These are phyloP conservation scores for Themeda triandra DNA, from an alignment of 176 grass and related monocot genomes.

Conservation along the genomic window DNA sequence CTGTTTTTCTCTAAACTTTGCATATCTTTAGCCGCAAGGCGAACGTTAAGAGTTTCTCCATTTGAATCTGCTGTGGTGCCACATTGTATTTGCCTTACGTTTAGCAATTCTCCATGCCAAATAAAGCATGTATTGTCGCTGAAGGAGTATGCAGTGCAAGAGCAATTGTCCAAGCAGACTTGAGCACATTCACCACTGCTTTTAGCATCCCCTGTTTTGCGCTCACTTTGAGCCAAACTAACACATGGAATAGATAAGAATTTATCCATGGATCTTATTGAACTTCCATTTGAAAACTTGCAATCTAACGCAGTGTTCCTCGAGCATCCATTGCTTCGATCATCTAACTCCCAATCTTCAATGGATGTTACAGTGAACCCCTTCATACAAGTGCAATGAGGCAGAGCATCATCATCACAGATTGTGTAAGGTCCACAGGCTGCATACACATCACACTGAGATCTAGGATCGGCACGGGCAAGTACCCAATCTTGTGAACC, in stretches of 20 bases:
- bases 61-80: background rate
- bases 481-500: background rate
- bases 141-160: background rate
- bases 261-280: background rate
- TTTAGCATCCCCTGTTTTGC: background rate
- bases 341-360: background rate
- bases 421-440: background rate
- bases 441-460: background rate
- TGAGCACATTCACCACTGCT: background rate
- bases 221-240: background rate
- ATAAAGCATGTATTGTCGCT: background rate
- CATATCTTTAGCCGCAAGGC: background rate
- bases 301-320: conserved; percentile 3
- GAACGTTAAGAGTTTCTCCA: background rate
- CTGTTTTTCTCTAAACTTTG: background rate
- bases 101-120: background rate
- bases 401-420: background rate
- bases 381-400: background rate
- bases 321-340: background rate
- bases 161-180: background rate
- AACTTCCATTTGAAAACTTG: background rate
- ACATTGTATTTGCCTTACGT: background rate
- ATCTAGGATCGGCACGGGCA: background rate
- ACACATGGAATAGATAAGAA: background rate
- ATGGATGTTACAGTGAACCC: background rate